phyloP scores from a whole-genome alignment of 192 early-diverging fungal genomes.

The Coemansia sp. region DNA sequence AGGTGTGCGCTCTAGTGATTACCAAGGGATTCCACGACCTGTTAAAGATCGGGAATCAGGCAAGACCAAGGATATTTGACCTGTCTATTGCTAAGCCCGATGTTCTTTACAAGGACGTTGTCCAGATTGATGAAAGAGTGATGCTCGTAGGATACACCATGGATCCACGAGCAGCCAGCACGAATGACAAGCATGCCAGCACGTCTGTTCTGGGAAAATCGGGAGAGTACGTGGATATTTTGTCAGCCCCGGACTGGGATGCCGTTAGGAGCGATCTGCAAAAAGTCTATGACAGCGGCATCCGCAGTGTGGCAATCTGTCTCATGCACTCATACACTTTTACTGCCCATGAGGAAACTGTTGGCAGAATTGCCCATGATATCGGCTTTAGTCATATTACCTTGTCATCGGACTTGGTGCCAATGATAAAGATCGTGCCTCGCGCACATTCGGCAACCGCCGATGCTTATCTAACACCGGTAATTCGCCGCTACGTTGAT shows the following conservation, averaged over 20 bases:
- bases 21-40: conserved; percentile 90
- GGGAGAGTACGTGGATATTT: conserved; percentile 80
- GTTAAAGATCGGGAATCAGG: conserved; percentile 84
- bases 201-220: conserved; percentile 69
- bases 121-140: conserved; percentile 89
- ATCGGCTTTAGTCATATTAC: conserved; percentile 89
- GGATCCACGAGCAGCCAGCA: conserved; percentile 12
- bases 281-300: conserved; percentile 66
- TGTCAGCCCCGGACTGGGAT: conserved; percentile 62
- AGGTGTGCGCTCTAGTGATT: conserved; percentile 82
- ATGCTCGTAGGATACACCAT: conserved; percentile 78
- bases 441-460: conserved; percentile 86
- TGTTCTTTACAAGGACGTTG: conserved; percentile 75
- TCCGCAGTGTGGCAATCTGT: conserved; percentile 86
- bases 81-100: conserved; percentile 83
- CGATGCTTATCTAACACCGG: conserved; percentile 94
- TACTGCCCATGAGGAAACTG: conserved; percentile 74
- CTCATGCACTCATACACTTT: conserved; percentile 96
- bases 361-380: conserved; percentile 65
- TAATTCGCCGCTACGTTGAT: conserved; percentile 81
- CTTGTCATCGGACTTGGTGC: conserved; percentile 76
- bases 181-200: neutral
- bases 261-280: conserved; percentile 62
- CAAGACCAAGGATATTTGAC: conserved; percentile 93
- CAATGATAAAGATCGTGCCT: conserved; percentile 94